These are phyloP conservation scores for Corinectria fuckeliana DNA, from an alignment of 2,329 filamentous ascomycete genomes.

Conservation along the genomic window DNA sequence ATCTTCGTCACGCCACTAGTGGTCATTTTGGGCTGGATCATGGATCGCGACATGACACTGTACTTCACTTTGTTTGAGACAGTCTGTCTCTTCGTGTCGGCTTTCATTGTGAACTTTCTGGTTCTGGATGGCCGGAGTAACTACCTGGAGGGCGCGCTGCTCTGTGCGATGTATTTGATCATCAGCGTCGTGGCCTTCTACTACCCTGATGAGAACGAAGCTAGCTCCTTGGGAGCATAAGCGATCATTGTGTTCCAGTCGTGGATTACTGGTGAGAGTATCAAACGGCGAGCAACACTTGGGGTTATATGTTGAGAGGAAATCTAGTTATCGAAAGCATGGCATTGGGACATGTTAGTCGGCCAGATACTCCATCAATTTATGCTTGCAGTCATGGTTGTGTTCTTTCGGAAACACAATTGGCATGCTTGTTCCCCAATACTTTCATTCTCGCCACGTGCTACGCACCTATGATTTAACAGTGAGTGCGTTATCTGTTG, in stretches of 20 bases:
- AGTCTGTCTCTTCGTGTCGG: slow-evolving; percentile 81
- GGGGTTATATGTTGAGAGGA: neutral
- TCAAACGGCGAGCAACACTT: neutral
- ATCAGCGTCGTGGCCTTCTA: slow-evolving; percentile 72
- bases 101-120: slow-evolving; percentile 87
- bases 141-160: slow-evolving; percentile 79
- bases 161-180: slow-evolving; percentile 72
- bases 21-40: slow-evolving; percentile 74
- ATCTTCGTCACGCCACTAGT: slow-evolving; percentile 74
- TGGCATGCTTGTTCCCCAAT: neutral
- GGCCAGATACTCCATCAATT: neutral
- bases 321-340: neutral
- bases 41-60: slow-evolving; percentile 73
- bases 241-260: neutral
- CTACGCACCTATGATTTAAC: no score
- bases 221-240: slow-evolving; percentile 48
- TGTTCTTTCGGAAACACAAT: neutral
- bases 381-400: slow-evolving; percentile 2
- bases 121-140: slow-evolving; percentile 87
- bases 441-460: no score
- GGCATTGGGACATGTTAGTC: neutral
- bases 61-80: slow-evolving; percentile 92
- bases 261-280: slow-evolving; percentile 15
- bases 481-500: no score
- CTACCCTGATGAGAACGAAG: slow-evolving; percentile 61